Evolutionary conservation across 164 flowering plant species (phyloP).

Genomic region (Stephania japonica): DNA sequence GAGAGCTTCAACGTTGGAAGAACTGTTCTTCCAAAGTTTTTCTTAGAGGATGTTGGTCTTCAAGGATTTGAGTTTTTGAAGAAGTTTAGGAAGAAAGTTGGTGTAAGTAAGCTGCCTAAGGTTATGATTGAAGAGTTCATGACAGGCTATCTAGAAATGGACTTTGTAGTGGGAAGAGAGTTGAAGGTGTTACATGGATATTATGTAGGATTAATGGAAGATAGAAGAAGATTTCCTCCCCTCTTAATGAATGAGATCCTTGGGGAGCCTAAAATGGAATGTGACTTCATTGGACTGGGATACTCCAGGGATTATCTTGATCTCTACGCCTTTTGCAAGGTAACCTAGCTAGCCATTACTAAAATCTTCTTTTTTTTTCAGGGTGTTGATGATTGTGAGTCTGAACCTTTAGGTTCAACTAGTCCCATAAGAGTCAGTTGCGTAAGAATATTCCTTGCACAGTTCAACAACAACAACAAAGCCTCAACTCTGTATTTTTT

Average conservation of each 20-base stretch:
- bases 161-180: conserved; percentile 37
- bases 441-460: too few species aligned
- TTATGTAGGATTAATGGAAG: conserved; percentile 37
- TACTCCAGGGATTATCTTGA: conserved; percentile 15
- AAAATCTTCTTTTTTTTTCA: too few species aligned
- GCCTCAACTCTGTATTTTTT: not conserved
- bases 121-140: conserved; percentile 61
- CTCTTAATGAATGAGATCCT: conserved; percentile 11
- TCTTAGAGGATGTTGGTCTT: conserved; percentile 42
- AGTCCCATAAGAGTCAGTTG: too few species aligned
- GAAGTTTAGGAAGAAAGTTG: conserved; percentile 30
- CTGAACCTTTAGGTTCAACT: too few species aligned
- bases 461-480: too few species aligned
- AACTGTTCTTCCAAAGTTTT: conserved; percentile 59
- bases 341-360: not conserved
- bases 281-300: conserved; percentile 20
- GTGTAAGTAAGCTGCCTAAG: conserved; percentile 39
- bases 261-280: conserved; percentile 16
- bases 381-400: too few species aligned
- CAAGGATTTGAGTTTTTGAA: conserved; percentile 40
- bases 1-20: conserved; percentile 34
- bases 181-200: conserved; percentile 31
- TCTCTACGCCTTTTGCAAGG: conserved; percentile 27
- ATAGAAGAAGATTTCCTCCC: conserved; percentile 5
- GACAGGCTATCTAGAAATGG: conserved; percentile 43